Percentiles rank a stretch among this genome's conserved stretches.
phyloP scores from a whole-genome alignment of 768 basidiomycete genomes.

The Termitomyces sp. region DNA sequence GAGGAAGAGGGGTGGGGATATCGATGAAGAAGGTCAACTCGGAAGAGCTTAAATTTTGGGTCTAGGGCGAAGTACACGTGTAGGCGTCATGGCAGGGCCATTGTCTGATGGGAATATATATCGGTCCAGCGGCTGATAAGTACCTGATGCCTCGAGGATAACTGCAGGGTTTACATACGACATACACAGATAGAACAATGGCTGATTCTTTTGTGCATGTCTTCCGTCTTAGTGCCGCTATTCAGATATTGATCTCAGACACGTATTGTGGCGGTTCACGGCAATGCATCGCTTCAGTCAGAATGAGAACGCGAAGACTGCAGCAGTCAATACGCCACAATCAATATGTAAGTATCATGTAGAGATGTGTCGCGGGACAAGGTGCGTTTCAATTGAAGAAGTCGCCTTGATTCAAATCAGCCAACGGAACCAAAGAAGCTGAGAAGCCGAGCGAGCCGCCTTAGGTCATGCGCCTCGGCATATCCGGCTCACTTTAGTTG shows the following conservation, averaged over 20 bases:
- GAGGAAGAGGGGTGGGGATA: slow-evolving; percentile 29
- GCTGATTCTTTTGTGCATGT: not conserved
- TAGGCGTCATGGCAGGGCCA: slow-evolving; percentile 17
- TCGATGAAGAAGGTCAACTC: slow-evolving; percentile 26
- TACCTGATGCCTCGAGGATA: slow-evolving; percentile 13
- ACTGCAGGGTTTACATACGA: slow-evolving; percentile 8
- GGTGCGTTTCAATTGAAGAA: not conserved
- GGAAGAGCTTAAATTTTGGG: slow-evolving; percentile 23
- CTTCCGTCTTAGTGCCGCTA: not conserved
- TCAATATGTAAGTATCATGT: not conserved
- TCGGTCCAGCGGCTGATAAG: not conserved
- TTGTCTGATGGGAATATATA: slow-evolving; percentile 16
- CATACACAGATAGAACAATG: not conserved
- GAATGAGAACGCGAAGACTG: not conserved
- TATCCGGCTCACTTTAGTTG: too few relatives aligned
- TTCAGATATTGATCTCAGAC: too few relatives aligned
- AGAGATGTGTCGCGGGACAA: not conserved
- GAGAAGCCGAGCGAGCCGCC: too few relatives aligned
- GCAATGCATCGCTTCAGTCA: not conserved
- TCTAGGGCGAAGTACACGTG: slow-evolving; percentile 31
- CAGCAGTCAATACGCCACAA: not conserved
- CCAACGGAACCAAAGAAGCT: too few relatives aligned
- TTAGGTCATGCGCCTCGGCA: too few relatives aligned
- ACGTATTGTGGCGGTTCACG: not conserved
- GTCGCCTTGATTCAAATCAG: too few relatives aligned